A percentile compares a stretch with the other conserved stretches of the same genome.
These are phyloP conservation scores for Platanthera guangdongensis DNA, from an alignment of 106 monocot species.

Conservation along the genomic window DNA sequence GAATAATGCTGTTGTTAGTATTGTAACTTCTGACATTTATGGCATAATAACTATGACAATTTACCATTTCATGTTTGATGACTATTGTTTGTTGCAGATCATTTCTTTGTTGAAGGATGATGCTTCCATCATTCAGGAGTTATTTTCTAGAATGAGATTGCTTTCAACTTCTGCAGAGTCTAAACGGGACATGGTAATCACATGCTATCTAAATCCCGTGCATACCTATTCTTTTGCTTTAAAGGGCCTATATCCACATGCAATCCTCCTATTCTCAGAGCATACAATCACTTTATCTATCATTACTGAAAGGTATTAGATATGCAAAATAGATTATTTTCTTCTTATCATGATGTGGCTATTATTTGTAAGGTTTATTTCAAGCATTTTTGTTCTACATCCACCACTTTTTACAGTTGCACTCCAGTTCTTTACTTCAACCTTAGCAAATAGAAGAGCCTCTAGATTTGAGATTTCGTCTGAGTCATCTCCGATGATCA, in stretches of 20 bases:
- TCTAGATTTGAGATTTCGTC: too few relatives aligned
- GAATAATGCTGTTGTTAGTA: constrained; percentile 76
- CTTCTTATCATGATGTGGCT: background rate
- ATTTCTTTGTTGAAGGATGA: constrained; percentile 89
- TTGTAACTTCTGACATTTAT: constrained; percentile 12
- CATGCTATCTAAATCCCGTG: constrained; percentile 2
- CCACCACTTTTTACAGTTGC: background rate
- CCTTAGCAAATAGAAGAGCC: too few relatives aligned
- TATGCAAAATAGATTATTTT: background rate
- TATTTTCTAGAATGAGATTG: constrained; percentile 79
- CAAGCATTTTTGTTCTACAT: background rate
- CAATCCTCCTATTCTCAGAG: background rate
- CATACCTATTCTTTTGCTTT: background rate
- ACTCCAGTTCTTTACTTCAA: background rate
- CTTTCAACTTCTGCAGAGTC: constrained; percentile 50
- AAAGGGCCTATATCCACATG: background rate
- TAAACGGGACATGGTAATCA: constrained; percentile 70
- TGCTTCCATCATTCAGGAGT: constrained; percentile 72
- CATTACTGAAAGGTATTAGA: background rate
- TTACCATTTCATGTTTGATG: constrained; percentile 4
- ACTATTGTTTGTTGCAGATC: constrained; percentile 37
- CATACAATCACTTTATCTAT: background rate
- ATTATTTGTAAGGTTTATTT: background rate
- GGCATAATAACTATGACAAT: background rate
- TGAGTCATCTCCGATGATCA: too few relatives aligned